These are phyloP conservation scores for Elaphomyces granulatus DNA, from an alignment of 495 filamentous ascomycete species.

Conservation along the genomic window DNA sequence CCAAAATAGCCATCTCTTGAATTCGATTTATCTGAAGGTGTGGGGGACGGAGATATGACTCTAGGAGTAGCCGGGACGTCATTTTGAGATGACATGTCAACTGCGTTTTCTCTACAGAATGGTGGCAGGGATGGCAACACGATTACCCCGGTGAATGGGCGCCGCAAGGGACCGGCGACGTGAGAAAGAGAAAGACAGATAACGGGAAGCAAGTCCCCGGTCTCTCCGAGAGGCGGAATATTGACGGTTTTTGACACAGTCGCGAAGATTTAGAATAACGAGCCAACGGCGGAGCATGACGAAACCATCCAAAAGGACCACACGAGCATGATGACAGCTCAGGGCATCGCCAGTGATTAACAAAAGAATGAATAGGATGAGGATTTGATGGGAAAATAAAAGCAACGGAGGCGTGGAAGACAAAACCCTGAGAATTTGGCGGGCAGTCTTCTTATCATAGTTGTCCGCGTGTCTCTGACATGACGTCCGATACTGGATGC, in stretches of 20 bases:
- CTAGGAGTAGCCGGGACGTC: conserved; percentile 50
- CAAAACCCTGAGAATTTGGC: too few species aligned
- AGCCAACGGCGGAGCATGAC: too few species aligned
- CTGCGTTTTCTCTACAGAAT: conserved; percentile 24
- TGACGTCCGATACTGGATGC: too few species aligned
- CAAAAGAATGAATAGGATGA: too few species aligned
- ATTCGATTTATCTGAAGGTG: conserved; percentile 40
- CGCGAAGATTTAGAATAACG: not conserved
- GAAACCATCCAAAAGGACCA: too few species aligned
- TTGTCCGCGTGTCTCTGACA: too few species aligned
- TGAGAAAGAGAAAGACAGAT: conserved; percentile 1
- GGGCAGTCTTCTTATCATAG: too few species aligned
- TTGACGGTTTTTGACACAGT: conserved; percentile 20
- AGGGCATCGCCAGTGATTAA: too few species aligned
- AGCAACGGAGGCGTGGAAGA: too few species aligned
- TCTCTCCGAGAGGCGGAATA: conserved; percentile 28
- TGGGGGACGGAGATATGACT: conserved; percentile 56
- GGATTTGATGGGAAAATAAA: too few species aligned
- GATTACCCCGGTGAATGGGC: conserved; percentile 39
- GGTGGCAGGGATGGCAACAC: conserved; percentile 30
- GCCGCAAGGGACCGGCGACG: conserved; percentile 15
- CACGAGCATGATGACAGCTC: not conserved
- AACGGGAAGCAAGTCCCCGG: conserved; percentile 6
- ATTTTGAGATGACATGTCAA: conserved; percentile 33
- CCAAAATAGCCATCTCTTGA: conserved; percentile 41